Percentiles rank a stretch among this genome's conserved stretches.
These are phyloP conservation scores for Drosera spatulata DNA, from an alignment of 179 eudicot species.

Conservation along the genomic window DNA sequence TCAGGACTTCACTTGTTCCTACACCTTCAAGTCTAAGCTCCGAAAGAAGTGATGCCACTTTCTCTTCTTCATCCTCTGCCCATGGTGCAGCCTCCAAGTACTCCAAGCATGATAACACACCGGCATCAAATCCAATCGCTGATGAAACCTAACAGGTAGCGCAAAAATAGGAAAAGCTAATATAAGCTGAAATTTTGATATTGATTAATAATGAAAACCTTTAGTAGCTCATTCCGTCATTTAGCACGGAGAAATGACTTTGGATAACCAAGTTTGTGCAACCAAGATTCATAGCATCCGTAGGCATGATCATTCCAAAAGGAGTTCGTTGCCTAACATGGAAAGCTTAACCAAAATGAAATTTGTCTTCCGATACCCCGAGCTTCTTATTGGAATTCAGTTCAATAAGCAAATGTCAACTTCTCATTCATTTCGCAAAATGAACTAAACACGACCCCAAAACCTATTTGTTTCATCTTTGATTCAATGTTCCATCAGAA, in stretches of 20 bases:
- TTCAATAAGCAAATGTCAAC: background rate
- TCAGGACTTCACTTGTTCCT: conserved; percentile 79
- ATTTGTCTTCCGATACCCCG: no score
- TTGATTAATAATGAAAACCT: no score
- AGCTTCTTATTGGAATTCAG: no score
- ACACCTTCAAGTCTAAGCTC: conserved; percentile 80
- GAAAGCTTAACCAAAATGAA: no score
- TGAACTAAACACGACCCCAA: background rate
- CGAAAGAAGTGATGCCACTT: conserved; percentile 51
- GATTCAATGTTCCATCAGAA: no score
- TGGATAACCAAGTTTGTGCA: no score
- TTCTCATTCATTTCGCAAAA: background rate
- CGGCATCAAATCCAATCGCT: conserved; percentile 95
- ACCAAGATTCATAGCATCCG: no score
- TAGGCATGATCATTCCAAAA: no score
- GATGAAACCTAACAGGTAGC: conserved; percentile 57
- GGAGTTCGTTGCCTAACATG: no score
- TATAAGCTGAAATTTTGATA: no score
- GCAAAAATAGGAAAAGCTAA: background rate
- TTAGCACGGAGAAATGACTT: background rate
- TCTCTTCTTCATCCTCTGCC: conserved; percentile 97
- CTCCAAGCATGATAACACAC: conserved; percentile 88
- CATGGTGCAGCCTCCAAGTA: conserved; percentile 98
- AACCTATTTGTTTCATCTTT: no score
- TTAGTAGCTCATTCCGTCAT: no score